Percentiles rank a stretch among this genome's conserved stretches.
Evolutionary conservation across 768 basidiomycete species (phyloP).

Genomic region (Hericium alpestre): DNA sequence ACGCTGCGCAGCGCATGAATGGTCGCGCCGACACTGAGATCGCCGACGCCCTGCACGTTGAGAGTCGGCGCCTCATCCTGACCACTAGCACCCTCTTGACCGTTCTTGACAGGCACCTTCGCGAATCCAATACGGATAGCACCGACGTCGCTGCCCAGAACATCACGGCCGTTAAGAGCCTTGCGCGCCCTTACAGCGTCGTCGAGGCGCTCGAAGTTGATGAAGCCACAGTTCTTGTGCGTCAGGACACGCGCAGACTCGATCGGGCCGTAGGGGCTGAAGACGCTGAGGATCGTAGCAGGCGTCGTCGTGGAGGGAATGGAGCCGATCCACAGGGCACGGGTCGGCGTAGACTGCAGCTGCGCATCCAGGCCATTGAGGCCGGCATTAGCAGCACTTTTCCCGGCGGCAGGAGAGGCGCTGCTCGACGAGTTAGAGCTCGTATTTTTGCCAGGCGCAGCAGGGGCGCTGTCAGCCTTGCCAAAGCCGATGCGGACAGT

Average conservation of each 20-base stretch:
- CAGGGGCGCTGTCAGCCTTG: slow-evolving; percentile 92
- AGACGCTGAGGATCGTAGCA: slow-evolving; percentile 88
- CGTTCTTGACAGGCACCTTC: slow-evolving; percentile 88
- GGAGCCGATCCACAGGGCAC: slow-evolving; percentile 96
- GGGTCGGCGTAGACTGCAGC: slow-evolving; percentile 82
- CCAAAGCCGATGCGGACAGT: slow-evolving; percentile 97
- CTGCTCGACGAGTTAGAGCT: slow-evolving; percentile 51
- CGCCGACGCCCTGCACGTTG: slow-evolving; percentile 72
- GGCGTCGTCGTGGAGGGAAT: slow-evolving; percentile 94
- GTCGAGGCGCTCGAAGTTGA: slow-evolving; percentile 96
- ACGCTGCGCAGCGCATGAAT: slow-evolving; percentile 80
- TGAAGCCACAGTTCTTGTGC: slow-evolving; percentile 94
- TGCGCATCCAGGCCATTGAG: slow-evolving; percentile 73
- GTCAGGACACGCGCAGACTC: slow-evolving; percentile 94
- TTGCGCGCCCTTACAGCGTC: slow-evolving; percentile 94
- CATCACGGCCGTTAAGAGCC: slow-evolving; percentile 90
- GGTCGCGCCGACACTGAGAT: slow-evolving; percentile 77
- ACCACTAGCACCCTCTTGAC: slow-evolving; percentile 47
- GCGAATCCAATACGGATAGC: slow-evolving; percentile 96
- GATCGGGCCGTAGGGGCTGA: slow-evolving; percentile 95
- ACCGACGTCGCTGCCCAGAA: slow-evolving; percentile 92
- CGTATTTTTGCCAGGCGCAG: slow-evolving; percentile 74
- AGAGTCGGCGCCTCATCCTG: slow-evolving; percentile 56
- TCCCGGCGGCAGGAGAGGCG: slow-evolving; percentile 40
- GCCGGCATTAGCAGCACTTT: slow-evolving; percentile 43